Base-by-base conservation (phyloP, 495 filamentous ascomycete genomes). In the Aspergillus affinis region DNA sequence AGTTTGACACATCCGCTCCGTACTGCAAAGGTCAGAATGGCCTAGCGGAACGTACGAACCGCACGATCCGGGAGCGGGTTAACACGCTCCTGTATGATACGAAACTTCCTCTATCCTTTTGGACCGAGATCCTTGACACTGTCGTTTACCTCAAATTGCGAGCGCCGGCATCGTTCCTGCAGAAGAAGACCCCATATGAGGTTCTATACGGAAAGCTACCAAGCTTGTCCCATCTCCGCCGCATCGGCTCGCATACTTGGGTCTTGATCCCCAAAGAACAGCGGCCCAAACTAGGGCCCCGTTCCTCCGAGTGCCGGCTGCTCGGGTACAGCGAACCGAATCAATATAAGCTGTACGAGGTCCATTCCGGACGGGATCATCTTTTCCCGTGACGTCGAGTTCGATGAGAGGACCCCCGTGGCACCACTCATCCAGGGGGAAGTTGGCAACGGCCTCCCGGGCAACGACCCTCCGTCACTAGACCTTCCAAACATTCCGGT, bases 381-480 rank as follows among this genome's bases (percentile, higher is more conserved):
- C 49, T 51, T 51, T 51, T 51, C 49, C 49, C 23, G 49, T 51
- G 23, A 51, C 23, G 49, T 51, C 2, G 49, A 51, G 49, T 51
- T 51, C 23, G 49, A 51, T 51, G 26, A 51, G 49, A 51, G 49
- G 49, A 51, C 49, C 23, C 49, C 49, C 2, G 49, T 51, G 23
- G 49, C 49, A 19, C 49, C 49, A 21, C 49, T 51, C 21, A 51
- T 51, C 49, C 6, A 51, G 49, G 49, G 49, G 49, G 49, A 51
- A 51, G 49, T 51, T 51, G 49, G 13, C 26, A 51, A 51, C 23
- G 13, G 13, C 15, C n/a, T 51, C 49, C 49, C 23, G 49, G 49
- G 49, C 23, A 51, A 51, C 49, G 49, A 51, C 49, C 49, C 49
- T 51, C 49, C 49, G 13, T 51, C 21, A 51, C 21, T 51, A 51